These are phyloP conservation scores for Chrysanthemum lavandulifolium DNA, from an alignment of 129 eudicot species.

Conservation along the genomic window DNA sequence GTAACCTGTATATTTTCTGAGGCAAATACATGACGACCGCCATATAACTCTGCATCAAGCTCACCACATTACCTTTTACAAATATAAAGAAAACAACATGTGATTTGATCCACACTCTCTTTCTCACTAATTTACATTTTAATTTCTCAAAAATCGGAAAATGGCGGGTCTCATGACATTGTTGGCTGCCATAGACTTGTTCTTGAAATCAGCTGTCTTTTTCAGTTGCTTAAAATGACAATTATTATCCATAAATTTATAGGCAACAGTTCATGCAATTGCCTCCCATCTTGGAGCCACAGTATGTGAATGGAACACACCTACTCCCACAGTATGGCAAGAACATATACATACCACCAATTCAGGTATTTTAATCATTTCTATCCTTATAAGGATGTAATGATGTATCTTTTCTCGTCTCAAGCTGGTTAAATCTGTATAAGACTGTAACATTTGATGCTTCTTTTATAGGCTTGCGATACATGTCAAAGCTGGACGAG, in stretches of 20 bases:
- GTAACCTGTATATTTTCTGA: not conserved
- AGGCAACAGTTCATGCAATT: constrained; percentile 84
- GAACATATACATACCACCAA: constrained; percentile 74
- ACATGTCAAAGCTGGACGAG: constrained; percentile 87
- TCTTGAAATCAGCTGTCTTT: not conserved
- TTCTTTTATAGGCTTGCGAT: constrained; percentile 58
- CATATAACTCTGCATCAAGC: not conserved
- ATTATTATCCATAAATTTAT: constrained; percentile 11
- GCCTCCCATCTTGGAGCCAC: constrained; percentile 78
- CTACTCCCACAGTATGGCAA: constrained; percentile 96
- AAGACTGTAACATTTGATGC: constrained; percentile 1
- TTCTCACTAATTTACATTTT: not conserved
- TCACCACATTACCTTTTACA: not conserved
- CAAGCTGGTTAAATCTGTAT: not conserved
- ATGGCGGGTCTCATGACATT: not conserved
- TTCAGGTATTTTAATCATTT: constrained; percentile 51
- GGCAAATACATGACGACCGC: constrained; percentile 7
- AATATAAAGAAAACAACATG: not conserved
- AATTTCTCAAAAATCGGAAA: not conserved
- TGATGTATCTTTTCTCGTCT: not conserved
- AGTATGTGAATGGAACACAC: constrained; percentile 88
- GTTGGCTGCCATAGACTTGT: constrained; percentile 13
- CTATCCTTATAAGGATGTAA: not conserved
- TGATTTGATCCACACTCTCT: not conserved
- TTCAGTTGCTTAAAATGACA: constrained; percentile 20